Evolutionary conservation across 371 early-diverging fungal genomes (phyloP).

Genomic region (Cokeromyces recurvatus): DNA sequence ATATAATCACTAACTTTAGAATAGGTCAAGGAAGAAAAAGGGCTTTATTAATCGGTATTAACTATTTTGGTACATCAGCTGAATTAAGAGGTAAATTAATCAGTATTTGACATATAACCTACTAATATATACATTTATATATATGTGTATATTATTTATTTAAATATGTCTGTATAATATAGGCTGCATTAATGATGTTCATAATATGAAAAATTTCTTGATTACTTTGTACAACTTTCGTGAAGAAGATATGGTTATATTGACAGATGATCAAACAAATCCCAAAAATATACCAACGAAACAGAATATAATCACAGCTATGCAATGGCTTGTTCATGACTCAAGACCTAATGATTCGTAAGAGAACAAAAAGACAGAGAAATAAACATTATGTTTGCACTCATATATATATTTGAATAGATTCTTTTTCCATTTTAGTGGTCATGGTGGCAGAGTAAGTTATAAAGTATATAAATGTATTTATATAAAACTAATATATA

Average conservation of each 20-base stretch:
- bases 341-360: constrained; percentile 76
- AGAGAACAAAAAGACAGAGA: too few relatives aligned
- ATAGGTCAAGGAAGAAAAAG: constrained; percentile 32
- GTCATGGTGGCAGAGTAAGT: constrained; percentile 77
- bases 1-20: background rate
- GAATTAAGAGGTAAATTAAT: constrained; percentile 58
- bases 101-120: too few relatives aligned
- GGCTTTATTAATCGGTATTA: constrained; percentile 24
- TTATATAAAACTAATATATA: background rate
- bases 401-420: constrained; percentile 11
- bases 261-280: constrained; percentile 79
- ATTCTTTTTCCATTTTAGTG: constrained; percentile 83
- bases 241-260: constrained; percentile 64
- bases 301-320: constrained; percentile 76
- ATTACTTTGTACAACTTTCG: constrained; percentile 57
- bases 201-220: constrained; percentile 72
- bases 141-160: background rate
- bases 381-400: too few relatives aligned
- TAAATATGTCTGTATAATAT: too few relatives aligned
- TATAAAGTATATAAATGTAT: background rate
- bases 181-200: constrained; percentile 90
- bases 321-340: constrained; percentile 84
- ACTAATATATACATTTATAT: background rate
- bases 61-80: constrained; percentile 60
- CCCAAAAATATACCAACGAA: constrained; percentile 68